Conservation (phyloP, 31 red algal species). For the Asparagopsis taxiformis region DNA sequence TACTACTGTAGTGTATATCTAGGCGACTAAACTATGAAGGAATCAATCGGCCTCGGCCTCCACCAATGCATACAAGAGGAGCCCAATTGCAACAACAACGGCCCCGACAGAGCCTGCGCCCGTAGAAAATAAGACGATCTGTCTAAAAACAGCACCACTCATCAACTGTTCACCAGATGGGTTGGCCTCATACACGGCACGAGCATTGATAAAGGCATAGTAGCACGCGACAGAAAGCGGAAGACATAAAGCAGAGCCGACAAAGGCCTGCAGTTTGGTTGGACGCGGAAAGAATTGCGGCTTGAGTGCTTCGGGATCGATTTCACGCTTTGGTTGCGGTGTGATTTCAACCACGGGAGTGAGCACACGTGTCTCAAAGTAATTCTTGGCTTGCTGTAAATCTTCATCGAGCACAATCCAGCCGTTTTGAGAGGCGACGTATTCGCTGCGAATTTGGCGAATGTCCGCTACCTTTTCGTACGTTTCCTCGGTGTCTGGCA, state of each 20-base stretch:
- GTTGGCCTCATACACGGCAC: slow-evolving; percentile 27
- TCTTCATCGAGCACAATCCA: slow-evolving; percentile 66
- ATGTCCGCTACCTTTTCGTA: slow-evolving; percentile 38
- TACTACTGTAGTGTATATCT: too few relatives aligned
- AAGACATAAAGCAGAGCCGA: slow-evolving; percentile 31
- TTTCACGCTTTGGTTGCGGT: background rate
- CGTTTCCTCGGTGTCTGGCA: slow-evolving; percentile 24
- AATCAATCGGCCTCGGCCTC: slow-evolving; percentile 14
- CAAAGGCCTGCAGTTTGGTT: slow-evolving; percentile 33
- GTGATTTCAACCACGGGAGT: slow-evolving; percentile 9
- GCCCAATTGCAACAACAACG: slow-evolving; percentile 32
- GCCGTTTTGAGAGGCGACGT: slow-evolving; percentile 59
- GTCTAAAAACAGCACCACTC: slow-evolving; percentile 23
- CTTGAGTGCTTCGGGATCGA: slow-evolving; percentile 27
- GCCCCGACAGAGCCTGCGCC: slow-evolving; percentile 24
- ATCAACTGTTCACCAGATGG: slow-evolving; percentile 33
- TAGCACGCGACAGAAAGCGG: too few relatives aligned
- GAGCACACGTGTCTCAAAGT: slow-evolving; percentile 21
- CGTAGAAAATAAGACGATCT: slow-evolving; percentile 25
- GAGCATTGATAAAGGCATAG: slow-evolving; percentile 30
- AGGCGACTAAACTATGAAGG: too few relatives aligned
- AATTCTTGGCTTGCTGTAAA: slow-evolving; percentile 16
- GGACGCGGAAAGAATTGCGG: slow-evolving; percentile 27
- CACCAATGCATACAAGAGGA: slow-evolving; percentile 44
- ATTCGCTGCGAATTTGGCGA: slow-evolving; percentile 42